phyloP scores from a whole-genome alignment of 192 early-diverging fungal genomes.

The Haplosporangium gracile region DNA sequence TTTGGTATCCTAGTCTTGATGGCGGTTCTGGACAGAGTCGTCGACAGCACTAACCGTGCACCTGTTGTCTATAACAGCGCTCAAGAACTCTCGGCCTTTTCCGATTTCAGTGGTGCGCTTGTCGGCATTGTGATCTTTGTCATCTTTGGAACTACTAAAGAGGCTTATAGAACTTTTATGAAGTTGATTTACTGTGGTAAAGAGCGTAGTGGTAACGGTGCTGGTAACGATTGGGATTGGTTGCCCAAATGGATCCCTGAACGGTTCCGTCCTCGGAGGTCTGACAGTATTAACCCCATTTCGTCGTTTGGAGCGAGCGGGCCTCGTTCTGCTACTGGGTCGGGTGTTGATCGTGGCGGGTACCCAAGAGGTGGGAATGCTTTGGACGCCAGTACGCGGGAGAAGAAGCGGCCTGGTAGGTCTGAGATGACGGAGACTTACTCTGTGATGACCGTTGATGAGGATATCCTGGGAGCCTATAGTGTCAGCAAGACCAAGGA shows the following conservation, averaged over 20 bases:
- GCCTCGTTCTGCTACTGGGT: not conserved
- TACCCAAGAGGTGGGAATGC: too few species aligned
- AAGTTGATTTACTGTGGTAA: not conserved
- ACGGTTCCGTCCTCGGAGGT: not conserved
- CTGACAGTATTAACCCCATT: not conserved
- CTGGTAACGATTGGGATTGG: not conserved
- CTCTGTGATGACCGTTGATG: not conserved
- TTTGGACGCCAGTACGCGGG: too few species aligned
- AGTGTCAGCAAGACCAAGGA: not conserved
- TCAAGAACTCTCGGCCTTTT: not conserved
- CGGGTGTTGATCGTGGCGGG: not conserved
- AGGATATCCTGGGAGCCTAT: not conserved
- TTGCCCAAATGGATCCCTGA: not conserved
- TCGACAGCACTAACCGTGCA: not conserved
- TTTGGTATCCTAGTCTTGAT: slow-evolving; percentile 22
- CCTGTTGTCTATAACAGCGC: not conserved
- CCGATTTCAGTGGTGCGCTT: slow-evolving; percentile 41
- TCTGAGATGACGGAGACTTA: too few species aligned
- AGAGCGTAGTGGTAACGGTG: not conserved
- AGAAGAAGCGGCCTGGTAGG: too few species aligned
- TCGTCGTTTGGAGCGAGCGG: not conserved
- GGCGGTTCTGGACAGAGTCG: slow-evolving; percentile 20
- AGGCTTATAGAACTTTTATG: slow-evolving; percentile 10
- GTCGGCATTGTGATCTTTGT: slow-evolving; percentile 23
- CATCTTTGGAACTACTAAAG: slow-evolving; percentile 39